Conservation (phyloP, 2,329 filamentous ascomycete genomes). For the Exophiala lecanii-corni region DNA sequence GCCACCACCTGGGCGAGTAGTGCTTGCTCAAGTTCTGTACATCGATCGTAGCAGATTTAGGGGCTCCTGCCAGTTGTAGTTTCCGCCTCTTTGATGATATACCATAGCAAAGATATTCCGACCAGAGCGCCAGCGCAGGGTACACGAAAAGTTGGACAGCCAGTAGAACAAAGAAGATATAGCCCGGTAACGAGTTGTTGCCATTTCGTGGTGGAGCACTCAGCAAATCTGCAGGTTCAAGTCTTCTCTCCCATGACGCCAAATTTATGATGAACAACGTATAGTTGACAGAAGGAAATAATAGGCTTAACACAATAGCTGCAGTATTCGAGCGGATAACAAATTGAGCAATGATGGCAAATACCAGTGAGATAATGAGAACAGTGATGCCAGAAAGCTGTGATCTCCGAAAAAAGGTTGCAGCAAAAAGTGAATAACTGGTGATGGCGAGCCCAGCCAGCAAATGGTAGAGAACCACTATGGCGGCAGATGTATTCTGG, state of each 20-base stretch:
- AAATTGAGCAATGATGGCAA: conserved; percentile 77
- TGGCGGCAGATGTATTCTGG: conserved; percentile 53
- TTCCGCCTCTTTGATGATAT: conserved; percentile 59
- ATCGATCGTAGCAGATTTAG: conserved; percentile 54
- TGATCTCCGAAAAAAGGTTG: conserved; percentile 75
- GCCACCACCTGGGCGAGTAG: conserved; percentile 62
- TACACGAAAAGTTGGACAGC: conserved; percentile 73
- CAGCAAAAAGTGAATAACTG: conserved; percentile 73
- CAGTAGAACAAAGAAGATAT: conserved; percentile 70
- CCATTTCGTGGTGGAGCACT: conserved; percentile 55
- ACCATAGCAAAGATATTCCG: conserved; percentile 71
- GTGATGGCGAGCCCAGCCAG: conserved; percentile 69
- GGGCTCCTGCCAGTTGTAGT: conserved; percentile 24
- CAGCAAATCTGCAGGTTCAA: conserved; percentile 50
- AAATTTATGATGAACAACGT: conserved; percentile 71
- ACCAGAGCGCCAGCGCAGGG: conserved; percentile 65
- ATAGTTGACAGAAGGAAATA: conserved; percentile 84
- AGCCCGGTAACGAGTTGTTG: conserved; percentile 64
- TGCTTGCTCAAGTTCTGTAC: conserved; percentile 71
- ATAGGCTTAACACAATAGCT: conserved; percentile 63
- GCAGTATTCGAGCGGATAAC: conserved; percentile 57
- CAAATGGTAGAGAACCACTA: conserved; percentile 69
- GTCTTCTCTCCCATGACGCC: conserved; percentile 66
- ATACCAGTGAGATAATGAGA: conserved; percentile 64
- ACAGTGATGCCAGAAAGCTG: conserved; percentile 80